These are phyloP conservation scores for Cafeteria roenbergensis DNA, from an alignment of 108 stramenopile genomes.

Conservation along the genomic window DNA sequence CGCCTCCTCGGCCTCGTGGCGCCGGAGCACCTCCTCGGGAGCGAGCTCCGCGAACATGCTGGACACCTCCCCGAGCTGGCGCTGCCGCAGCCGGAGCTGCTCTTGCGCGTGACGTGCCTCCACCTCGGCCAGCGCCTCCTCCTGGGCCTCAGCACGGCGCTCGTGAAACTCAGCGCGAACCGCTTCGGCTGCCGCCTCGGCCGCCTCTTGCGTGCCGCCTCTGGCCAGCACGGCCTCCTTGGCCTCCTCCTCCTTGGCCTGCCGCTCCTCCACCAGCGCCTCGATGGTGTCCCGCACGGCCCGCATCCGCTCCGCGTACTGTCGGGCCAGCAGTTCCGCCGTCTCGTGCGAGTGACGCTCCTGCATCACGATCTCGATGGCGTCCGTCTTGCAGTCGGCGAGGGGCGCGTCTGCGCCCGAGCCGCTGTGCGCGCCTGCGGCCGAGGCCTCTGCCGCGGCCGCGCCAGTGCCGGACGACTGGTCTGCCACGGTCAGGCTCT, in stretches of 20 bases:
- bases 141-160: too few relatives aligned
- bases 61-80: not conserved
- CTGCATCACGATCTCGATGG: not conserved
- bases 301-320: conserved; percentile 1
- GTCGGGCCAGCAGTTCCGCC: not conserved
- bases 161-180: too few relatives aligned
- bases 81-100: not conserved
- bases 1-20: not conserved
- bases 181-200: too few relatives aligned
- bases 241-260: not conserved
- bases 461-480: not conserved
- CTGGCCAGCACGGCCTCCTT: not conserved
- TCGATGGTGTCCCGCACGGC: not conserved
- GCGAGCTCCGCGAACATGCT: not conserved
- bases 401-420: too few relatives aligned
- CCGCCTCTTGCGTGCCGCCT: not conserved
- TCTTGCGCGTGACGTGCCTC: not conserved
- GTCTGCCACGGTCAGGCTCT: too few relatives aligned
- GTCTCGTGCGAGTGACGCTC: not conserved
- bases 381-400: not conserved
- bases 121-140: not conserved
- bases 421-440: too few relatives aligned
- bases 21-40: not conserved
- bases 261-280: not conserved
- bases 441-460: not conserved